These are phyloP conservation scores for Aspergillus wentii DNA, from an alignment of 495 filamentous ascomycete species.

Conservation along the genomic window DNA sequence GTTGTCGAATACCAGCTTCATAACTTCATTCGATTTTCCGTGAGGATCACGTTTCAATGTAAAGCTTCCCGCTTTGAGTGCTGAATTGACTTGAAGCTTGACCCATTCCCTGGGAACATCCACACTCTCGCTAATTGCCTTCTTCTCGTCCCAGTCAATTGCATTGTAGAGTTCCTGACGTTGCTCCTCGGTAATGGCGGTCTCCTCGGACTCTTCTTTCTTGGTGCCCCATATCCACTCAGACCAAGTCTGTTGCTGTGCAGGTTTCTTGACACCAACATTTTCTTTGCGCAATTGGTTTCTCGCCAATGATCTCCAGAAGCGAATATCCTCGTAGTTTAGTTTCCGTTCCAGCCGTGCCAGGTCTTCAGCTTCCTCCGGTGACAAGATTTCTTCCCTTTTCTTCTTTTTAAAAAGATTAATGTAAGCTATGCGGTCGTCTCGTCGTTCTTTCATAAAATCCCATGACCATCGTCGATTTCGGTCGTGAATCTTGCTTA, in stretches of 20 bases:
- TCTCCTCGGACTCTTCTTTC: slow-evolving; percentile 63
- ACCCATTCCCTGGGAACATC: slow-evolving; percentile 86
- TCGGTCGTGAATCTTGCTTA: slow-evolving; percentile 88
- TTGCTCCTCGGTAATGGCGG: slow-evolving; percentile 88
- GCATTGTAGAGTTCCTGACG: slow-evolving; percentile 94
- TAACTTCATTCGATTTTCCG: slow-evolving; percentile 67
- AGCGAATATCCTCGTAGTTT: slow-evolving; percentile 91
- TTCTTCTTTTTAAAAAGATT: slow-evolving; percentile 91
- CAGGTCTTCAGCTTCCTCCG: slow-evolving; percentile 66
- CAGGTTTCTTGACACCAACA: slow-evolving; percentile 66
- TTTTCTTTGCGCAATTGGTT: slow-evolving; percentile 96
- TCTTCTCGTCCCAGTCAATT: slow-evolving; percentile 98
- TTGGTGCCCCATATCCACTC: slow-evolving; percentile 86
- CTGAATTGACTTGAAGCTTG: slow-evolving; percentile 86
- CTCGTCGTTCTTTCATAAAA: slow-evolving; percentile 86
- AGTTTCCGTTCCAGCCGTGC: slow-evolving; percentile 79
- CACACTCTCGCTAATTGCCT: slow-evolving; percentile 76
- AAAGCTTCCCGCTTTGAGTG: slow-evolving; percentile 87
- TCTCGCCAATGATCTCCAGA: slow-evolving; percentile 90
- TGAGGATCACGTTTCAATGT: slow-evolving; percentile 87
- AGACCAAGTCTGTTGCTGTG: slow-evolving; percentile 69
- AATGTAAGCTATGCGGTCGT: slow-evolving; percentile 86
- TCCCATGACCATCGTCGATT: slow-evolving; percentile 91
- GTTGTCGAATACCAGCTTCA: slow-evolving; percentile 88
- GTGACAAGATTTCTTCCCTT: slow-evolving; percentile 64